Conservation (phyloP, 2,329 filamentous ascomycete genomes). For the Gnomoniopsis smithogilvyi region DNA sequence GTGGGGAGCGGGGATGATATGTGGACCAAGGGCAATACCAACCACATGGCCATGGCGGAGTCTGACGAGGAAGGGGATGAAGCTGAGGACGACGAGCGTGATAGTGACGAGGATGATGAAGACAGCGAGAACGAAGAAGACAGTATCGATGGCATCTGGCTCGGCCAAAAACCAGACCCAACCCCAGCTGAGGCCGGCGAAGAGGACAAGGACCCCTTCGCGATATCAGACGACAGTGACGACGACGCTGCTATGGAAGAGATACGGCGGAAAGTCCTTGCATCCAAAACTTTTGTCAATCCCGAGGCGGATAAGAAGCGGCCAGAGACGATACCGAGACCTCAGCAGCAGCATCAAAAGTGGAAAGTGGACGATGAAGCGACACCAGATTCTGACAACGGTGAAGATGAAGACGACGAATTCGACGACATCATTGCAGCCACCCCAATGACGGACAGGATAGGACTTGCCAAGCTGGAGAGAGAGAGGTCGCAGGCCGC, state of each 20-base stretch:
- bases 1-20: conserved; percentile 67
- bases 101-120: conserved; percentile 41
- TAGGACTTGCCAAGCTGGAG: conserved; percentile 60
- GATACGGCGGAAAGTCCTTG: conserved; percentile 82
- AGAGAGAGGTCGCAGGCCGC: conserved; percentile 50
- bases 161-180: conserved; percentile 49
- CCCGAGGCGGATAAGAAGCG: conserved; percentile 49
- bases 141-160: conserved; percentile 56
- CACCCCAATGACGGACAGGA: conserved; percentile 82
- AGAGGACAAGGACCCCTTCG: conserved; percentile 63
- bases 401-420: conserved; percentile 52
- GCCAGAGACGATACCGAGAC: conserved; percentile 60
- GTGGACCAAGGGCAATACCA: conserved; percentile 90
- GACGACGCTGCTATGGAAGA: conserved; percentile 88
- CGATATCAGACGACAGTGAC: conserved; percentile 75
- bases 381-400: conserved; percentile 42
- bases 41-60: conserved; percentile 54
- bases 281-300: conserved; percentile 83
- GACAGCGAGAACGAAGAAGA: conserved; percentile 39
- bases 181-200: conserved; percentile 22
- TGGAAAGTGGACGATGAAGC: conserved; percentile 70
- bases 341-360: conserved; percentile 55
- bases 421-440: conserved; percentile 94
- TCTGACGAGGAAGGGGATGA: conserved; percentile 42
- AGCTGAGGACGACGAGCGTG: conserved; percentile 41